Base-by-base conservation (phyloP, 768 basidiomycete genomes). In the Termitomyces sp. region DNA sequence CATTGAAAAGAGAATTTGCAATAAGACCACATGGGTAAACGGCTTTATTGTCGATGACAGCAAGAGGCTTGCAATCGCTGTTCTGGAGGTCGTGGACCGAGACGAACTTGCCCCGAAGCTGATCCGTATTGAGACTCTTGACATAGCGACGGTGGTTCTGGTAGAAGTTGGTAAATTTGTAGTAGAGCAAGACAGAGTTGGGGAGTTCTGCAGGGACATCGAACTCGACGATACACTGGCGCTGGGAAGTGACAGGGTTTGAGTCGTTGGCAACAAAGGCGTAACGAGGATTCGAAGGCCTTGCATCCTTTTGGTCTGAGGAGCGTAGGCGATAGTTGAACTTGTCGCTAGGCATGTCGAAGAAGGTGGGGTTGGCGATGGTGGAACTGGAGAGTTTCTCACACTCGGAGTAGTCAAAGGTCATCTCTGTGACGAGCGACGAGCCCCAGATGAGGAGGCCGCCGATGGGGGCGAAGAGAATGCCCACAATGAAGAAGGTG, bases 61-160 rank as follows among this genome's bases (percentile, higher is more conserved):
- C 89, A 48, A 96, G 78, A 3, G 97, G 97, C 70, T 92, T 90
- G 81, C 97, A 99, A 66, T 95, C 86, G 33, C 92, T 84, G 48
- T 77, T 72, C 39, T 85, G 72, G n/a, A 94, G 76, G 54, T 75
- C 69, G 24, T 55, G 66, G 16, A 70, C 52, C 50, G 74, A 79
- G 44, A 85, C 82, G 51, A 70, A 71, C 34, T 87, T 76, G 46
- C 97, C 97, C 69, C 84, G 83, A 55, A 99, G 81, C 70, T 99
- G 97, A 63, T 88, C 78, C 13, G 87, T 79, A 68, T 94, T 84
- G 44, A 92, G 74, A 69, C 92, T 94, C 77, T 94, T 90, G 55
- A 98, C 97, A 68, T 98, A 99, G 68, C 97, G 85, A 34, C 97
- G 87, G 70, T 99, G 97, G 72, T 99, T 99, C 80, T 99, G 96